Conservation (phyloP, 2,329 filamentous ascomycete genomes). For the Phialophora verrucosa region DNA sequence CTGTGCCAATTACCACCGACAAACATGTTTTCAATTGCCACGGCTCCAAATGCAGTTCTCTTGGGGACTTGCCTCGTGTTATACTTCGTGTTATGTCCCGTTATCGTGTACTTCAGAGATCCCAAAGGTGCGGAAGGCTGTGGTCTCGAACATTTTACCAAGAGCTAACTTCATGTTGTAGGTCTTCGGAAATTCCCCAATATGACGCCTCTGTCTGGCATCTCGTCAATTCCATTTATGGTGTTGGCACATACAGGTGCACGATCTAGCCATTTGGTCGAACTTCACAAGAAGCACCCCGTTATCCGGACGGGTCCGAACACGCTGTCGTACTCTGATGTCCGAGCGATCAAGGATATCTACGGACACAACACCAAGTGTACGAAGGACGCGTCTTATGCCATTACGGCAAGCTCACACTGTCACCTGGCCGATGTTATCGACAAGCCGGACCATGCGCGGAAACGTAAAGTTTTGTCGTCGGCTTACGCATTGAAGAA, state of each 20-base stretch:
- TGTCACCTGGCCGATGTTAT: constrained; percentile 44
- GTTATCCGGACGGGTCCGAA: constrained; percentile 27
- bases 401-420: constrained; percentile 20
- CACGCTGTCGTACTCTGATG: constrained; percentile 21
- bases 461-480: constrained; percentile 49
- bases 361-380: constrained; percentile 49
- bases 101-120: constrained; percentile 54
- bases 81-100: constrained; percentile 51
- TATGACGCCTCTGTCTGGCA: constrained; percentile 51
- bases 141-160: too few species aligned
- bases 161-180: neutral
- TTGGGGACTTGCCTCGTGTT: constrained; percentile 32
- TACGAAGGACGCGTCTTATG: constrained; percentile 27
- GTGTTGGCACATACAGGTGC: constrained; percentile 37
- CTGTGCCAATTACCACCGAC: neutral
- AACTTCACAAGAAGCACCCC: constrained; percentile 58
- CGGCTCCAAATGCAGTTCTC: constrained; percentile 2
- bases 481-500: constrained; percentile 51
- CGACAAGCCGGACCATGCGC: constrained; percentile 47
- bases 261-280: constrained; percentile 34
- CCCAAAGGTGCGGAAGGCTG: constrained; percentile 45
- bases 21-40: constrained; percentile 8
- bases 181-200: constrained; percentile 56
- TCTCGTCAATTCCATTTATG: constrained; percentile 52
- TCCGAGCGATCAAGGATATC: constrained; percentile 44